Conservation (phyloP, 257 asterid species). For the Solanum peruvianum region DNA sequence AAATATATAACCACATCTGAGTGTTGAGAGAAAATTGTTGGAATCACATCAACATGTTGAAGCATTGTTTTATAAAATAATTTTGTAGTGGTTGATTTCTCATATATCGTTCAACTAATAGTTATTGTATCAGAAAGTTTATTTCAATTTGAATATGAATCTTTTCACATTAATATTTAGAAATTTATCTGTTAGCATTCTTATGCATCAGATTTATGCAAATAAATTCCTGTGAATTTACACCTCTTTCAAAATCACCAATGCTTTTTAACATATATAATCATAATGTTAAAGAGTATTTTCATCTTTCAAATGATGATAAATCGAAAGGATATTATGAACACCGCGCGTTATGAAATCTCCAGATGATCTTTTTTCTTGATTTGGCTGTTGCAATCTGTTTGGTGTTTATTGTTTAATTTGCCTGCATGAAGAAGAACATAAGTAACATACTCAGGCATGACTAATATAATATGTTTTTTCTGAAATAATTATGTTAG, state of each 20-base stretch:
- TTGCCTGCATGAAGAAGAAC: slow-evolving; percentile 45
- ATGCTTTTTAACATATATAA: neutral
- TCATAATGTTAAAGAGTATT: neutral
- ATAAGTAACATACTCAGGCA: neutral
- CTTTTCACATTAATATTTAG: neutral
- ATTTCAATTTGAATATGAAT: neutral
- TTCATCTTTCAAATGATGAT: neutral
- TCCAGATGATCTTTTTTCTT: neutral
- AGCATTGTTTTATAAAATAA: neutral
- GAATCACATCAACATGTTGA: neutral
- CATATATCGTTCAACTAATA: neutral
- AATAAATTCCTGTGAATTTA: neutral
- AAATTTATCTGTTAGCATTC: neutral
- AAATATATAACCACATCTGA: neutral
- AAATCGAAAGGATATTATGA: neutral
- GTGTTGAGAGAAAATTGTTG: neutral
- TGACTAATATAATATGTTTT: neutral
- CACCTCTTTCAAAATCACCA: neutral
- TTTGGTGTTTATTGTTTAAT: slow-evolving; percentile 26
- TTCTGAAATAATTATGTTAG: neutral
- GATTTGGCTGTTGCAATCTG: slow-evolving; percentile 25
- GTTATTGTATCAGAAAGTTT: neutral
- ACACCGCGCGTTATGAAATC: neutral
- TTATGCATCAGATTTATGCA: neutral
- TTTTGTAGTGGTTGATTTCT: neutral